Evolutionary conservation across 1,284 basidiomycete genomes (phyloP).

Genomic region (Leccinum griseonigrum): DNA sequence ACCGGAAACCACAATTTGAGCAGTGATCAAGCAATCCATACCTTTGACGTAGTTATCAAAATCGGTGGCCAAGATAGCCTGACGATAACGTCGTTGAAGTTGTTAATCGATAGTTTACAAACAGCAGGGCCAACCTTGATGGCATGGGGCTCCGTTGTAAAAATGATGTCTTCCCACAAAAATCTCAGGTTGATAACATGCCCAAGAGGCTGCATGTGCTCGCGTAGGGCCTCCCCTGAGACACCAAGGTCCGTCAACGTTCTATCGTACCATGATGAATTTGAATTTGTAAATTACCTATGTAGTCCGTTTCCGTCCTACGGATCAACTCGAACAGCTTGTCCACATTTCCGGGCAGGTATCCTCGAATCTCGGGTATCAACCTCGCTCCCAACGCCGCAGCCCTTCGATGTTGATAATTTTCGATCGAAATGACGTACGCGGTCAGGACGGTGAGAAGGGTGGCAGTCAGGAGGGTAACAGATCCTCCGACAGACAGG

Average conservation of each 20-base stretch:
- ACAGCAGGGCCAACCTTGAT: slow-evolving; percentile 17
- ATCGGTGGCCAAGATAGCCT: slow-evolving; percentile 42
- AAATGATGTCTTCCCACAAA: slow-evolving; percentile 35
- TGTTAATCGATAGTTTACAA: neutral
- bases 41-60: slow-evolving; percentile 46
- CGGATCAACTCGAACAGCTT: slow-evolving; percentile 13
- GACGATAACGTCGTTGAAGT: neutral
- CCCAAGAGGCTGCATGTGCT: slow-evolving; percentile 20
- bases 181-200: slow-evolving; percentile 26
- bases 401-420: slow-evolving; percentile 20
- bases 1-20: slow-evolving; percentile 4
- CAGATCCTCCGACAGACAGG: slow-evolving; percentile 10
- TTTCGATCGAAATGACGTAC: slow-evolving; percentile 6
- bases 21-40: slow-evolving; percentile 4
- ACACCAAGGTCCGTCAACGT: slow-evolving; percentile 2
- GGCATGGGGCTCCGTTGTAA: slow-evolving; percentile 35
- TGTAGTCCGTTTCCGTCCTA: slow-evolving; percentile 22
- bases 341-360: slow-evolving; percentile 29
- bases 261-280: neutral
- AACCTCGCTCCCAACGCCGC: slow-evolving; percentile 19
- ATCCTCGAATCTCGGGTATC: slow-evolving; percentile 21
- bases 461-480: slow-evolving; percentile 4
- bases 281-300: slow-evolving; percentile 18
- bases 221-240: slow-evolving; percentile 13
- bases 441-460: slow-evolving; percentile 3